phyloP scores from a whole-genome alignment of 116 monocot genomes.

The Iris pallida region DNA sequence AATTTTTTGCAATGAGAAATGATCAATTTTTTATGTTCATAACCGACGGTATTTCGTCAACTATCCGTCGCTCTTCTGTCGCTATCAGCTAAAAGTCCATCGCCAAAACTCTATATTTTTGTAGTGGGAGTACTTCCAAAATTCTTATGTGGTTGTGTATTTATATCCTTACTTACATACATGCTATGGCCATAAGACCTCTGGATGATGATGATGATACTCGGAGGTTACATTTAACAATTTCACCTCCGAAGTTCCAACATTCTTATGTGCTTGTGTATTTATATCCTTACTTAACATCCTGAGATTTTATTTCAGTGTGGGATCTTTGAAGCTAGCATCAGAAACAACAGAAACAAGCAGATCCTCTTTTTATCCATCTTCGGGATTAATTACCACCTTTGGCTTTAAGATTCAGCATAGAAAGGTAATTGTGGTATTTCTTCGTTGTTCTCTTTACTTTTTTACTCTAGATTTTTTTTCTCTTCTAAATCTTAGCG shows the following conservation, averaged over 20 bases:
- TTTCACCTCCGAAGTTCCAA: not conserved
- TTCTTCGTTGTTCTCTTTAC: conserved; percentile 8
- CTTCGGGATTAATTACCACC: conserved; percentile 6
- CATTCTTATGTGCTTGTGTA: not conserved
- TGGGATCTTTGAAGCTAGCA: conserved; percentile 19
- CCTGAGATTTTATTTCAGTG: conserved; percentile 18
- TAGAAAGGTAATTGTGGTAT: conserved; percentile 79
- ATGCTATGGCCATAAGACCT: conserved; percentile 29
- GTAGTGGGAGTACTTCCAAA: no score
- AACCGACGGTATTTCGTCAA: no score
- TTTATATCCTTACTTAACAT: not conserved
- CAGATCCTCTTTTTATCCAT: conserved; percentile 17
- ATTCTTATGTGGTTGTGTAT: no score
- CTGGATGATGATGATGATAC: conserved; percentile 35
- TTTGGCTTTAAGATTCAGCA: conserved; percentile 81
- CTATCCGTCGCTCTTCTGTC: no score
- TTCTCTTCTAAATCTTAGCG: not conserved
- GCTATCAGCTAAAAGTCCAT: no score
- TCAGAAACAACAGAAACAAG: conserved; percentile 17
- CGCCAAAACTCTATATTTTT: no score
- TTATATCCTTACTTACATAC: no score
- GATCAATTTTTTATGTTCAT: no score
- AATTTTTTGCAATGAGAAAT: no score
- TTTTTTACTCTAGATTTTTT: not conserved
- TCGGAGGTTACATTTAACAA: conserved; percentile 17